Evolutionary conservation across 805 yeast species (phyloP), one percentile per base, ranked within the genome.

Genomic region (Debaryomyces maramus): DNA sequence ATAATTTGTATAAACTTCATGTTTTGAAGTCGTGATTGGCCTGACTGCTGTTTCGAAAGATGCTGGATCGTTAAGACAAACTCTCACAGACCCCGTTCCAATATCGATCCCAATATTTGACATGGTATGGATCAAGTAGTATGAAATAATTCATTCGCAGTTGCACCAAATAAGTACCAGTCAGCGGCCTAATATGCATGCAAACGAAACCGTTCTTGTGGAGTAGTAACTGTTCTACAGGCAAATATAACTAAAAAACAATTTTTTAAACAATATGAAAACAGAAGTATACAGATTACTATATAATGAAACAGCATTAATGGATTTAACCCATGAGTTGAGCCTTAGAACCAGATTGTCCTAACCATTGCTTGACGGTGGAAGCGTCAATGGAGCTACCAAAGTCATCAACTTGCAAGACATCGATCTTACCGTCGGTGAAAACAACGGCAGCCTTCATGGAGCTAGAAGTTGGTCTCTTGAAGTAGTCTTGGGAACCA

Each of bases 401-500:
- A 16, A 43, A 35, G 33, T 78, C 56, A 55, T 78, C 83, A 40
- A 89, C 77, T 47, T 73, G 67, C 46, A 79, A 78, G 55, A 88
- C 64, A 56, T 78, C 77, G 50, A 88, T 73, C 44, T 76, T 72
- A 32, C 65, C 67, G 48, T 77, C 70, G 37, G 53, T 53, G 69
- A 93, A 91, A 58, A 93, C 70, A 44, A 78, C 97, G 51, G 96
- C 98, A 57, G 93, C 97, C 75, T 87, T 88, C 73, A 88, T 70
- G 32, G 95, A 71, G 15, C 80, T 74, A 45, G 70, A 57, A 32
- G 85, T 77, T 55, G 99, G 99, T 78, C 99, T 88, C 16, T 63
- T 55, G 64, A 93, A 87, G 77, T 84, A 91, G 71, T 91, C 93
- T 48, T 81, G 73, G 45, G 96, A 71, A 57, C 96, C 95, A 61